Conservation (phyloP, 2,329 filamentous ascomycete genomes). For the Colletotrichum karsti region DNA sequence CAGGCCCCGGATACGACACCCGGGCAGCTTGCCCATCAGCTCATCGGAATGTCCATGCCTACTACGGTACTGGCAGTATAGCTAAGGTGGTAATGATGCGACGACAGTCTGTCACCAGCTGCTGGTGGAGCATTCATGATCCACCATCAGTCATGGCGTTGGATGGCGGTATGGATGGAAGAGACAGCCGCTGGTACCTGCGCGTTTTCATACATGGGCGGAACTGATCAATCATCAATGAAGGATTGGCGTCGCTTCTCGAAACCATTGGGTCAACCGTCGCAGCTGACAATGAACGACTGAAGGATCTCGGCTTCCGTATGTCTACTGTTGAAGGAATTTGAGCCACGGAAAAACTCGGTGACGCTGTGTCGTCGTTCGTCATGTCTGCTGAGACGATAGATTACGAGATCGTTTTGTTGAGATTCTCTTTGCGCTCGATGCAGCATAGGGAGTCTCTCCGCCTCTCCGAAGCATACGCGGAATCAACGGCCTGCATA, state of each 20-base stretch:
- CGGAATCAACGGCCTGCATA: not conserved
- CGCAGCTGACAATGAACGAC: not conserved
- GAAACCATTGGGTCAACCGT: not conserved
- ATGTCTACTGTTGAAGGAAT: not conserved
- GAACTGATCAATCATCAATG: not conserved
- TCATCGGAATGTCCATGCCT: not conserved
- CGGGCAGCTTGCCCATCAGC: not conserved
- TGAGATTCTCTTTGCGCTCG: too few species aligned
- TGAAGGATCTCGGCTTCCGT: not conserved
- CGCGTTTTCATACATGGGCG: not conserved
- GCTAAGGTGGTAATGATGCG: too few species aligned
- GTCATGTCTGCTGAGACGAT: not conserved
- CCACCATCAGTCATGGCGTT: not conserved
- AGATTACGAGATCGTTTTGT: not conserved
- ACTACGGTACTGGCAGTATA: too few species aligned
- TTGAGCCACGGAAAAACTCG: not conserved
- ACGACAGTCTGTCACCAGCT: not conserved
- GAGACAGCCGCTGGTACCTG: slow-evolving; percentile 5
- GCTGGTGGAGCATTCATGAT: not conserved
- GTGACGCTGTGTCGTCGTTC: not conserved
- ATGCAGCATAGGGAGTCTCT: not conserved
- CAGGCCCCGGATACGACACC: not conserved
- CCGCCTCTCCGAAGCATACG: too few species aligned
- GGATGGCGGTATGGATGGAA: not conserved
- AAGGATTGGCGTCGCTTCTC: not conserved